Percentiles rank a stretch among this genome's conserved stretches.
Evolutionary conservation across 2,329 filamentous ascomycete species (phyloP).

Genomic region (Emergomyces africanus): DNA sequence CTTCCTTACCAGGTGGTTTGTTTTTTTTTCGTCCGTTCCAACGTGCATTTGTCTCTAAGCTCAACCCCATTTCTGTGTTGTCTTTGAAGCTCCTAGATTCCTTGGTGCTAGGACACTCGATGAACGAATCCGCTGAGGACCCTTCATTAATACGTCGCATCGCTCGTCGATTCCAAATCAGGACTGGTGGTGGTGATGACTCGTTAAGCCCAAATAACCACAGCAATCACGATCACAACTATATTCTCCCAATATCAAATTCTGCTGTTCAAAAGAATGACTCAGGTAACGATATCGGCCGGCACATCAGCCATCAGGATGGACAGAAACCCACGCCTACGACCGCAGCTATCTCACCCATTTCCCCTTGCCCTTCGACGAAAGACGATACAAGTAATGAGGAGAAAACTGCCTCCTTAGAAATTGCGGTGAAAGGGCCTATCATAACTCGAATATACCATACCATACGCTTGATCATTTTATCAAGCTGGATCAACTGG

Average conservation of each 20-base stretch:
- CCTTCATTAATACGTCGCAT: constrained; percentile 39
- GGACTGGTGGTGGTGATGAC: constrained; percentile 27
- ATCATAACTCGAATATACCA: constrained; percentile 41
- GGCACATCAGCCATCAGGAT: neutral
- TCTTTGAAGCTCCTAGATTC: neutral
- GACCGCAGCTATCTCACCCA: neutral
- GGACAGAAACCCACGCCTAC: neutral
- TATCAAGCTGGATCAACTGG: constrained; percentile 41
- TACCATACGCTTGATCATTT: constrained; percentile 46
- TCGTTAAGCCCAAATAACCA: constrained; percentile 6
- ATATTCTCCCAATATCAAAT: neutral
- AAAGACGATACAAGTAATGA: constrained; percentile 35
- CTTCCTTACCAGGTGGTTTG: neutral
- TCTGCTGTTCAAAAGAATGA: constrained; percentile 13
- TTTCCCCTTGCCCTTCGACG: constrained; percentile 27
- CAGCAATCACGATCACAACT: neutral
- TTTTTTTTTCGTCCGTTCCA: neutral
- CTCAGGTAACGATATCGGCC: constrained; percentile 16
- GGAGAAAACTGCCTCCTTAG: constrained; percentile 43
- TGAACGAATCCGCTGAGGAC: constrained; percentile 43
- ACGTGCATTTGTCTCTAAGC: neutral
- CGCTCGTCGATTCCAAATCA: constrained; percentile 34
- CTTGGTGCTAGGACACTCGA: constrained; percentile 23
- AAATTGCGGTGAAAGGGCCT: constrained; percentile 16
- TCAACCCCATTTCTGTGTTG: neutral